Evolutionary conservation across 2,329 filamentous ascomycete species (phyloP).

Genomic region (Ophiostoma sp.): DNA sequence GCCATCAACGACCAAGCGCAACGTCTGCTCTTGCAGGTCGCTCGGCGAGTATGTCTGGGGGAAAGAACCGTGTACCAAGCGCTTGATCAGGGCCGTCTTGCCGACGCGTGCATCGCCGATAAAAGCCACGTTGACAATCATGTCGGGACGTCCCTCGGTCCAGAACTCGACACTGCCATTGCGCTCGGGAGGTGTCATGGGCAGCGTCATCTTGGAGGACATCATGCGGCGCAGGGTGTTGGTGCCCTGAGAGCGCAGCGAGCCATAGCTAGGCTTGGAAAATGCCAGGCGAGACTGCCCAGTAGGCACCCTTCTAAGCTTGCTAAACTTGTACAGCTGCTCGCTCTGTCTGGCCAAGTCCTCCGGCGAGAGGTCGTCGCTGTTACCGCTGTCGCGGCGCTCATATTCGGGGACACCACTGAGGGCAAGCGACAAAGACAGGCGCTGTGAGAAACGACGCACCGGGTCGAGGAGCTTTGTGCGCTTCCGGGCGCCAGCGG

Average conservation of each 20-base stretch:
- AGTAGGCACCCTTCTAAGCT: conserved; percentile 7
- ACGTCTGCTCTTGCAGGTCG: conserved; percentile 21
- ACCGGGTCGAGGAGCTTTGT: conserved; percentile 23
- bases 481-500: conserved; percentile 21
- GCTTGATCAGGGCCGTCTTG: conserved; percentile 27
- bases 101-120: conserved; percentile 26
- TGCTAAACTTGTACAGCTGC: conserved; percentile 19
- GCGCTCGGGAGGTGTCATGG: conserved; percentile 5
- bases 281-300: conserved; percentile 19
- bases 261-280: conserved; percentile 14
- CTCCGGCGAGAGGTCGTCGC: conserved; percentile 20
- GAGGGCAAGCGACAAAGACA: conserved; percentile 24
- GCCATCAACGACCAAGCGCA: conserved; percentile 22
- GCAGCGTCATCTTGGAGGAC: conserved; percentile 5
- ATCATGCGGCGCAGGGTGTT: conserved; percentile 23
- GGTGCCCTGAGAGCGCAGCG: conserved; percentile 17
- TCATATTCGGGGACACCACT: conserved; percentile 6
- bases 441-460: conserved; percentile 25
- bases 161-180: conserved; percentile 16
- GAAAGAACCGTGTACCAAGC: conserved; percentile 24
- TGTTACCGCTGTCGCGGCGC: neutral
- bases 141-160: conserved; percentile 24
- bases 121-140: conserved; percentile 27
- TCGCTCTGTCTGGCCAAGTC: conserved; percentile 22
- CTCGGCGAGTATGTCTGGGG: conserved; percentile 23